Conservation (phyloP, 768 basidiomycete genomes). For the Mycena amicta region DNA sequence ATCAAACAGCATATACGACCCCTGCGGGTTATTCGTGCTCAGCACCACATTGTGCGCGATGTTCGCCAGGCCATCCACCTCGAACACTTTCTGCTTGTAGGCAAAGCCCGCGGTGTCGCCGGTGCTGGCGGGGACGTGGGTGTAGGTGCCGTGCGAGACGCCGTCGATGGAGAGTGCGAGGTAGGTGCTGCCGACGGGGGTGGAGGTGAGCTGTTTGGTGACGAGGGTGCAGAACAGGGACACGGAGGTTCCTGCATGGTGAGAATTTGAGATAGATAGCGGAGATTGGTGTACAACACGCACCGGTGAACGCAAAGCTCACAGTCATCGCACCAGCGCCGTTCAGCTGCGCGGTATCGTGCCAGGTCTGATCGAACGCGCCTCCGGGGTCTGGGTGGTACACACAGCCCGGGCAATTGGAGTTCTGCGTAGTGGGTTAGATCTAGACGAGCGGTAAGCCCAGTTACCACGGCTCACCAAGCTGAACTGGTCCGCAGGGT, state of each 20-base stretch:
- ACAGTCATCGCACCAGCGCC: not conserved
- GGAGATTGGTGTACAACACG: too few relatives aligned
- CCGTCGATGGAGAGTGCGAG: constrained; percentile 7
- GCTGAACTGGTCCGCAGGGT: constrained; percentile 3
- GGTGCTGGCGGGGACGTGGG: not conserved
- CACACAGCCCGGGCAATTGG: constrained; percentile 8
- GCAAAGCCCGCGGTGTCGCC: not conserved
- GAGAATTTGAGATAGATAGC: not conserved
- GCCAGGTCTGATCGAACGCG: constrained; percentile 11
- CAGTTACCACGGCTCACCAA: constrained; percentile 1
- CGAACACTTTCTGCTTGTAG: constrained; percentile 1
- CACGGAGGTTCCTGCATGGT: not conserved
- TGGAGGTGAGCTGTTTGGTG: not conserved
- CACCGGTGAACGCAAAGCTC: constrained; percentile 17
- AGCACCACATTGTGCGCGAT: constrained; percentile 3
- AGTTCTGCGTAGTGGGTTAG: constrained; percentile 14
- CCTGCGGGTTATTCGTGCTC: constrained; percentile 3
- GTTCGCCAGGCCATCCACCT: not conserved
- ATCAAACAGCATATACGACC: constrained; percentile 10
- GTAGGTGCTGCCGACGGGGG: not conserved
- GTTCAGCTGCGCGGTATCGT: constrained; percentile 11
- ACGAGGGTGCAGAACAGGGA: constrained; percentile 8
- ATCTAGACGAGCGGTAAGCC: too few relatives aligned
- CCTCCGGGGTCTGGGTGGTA: constrained; percentile 3
- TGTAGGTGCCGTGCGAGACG: not conserved